Conservation (phyloP, 495 filamentous ascomycete genomes). For the Penicillium paradoxum region DNA sequence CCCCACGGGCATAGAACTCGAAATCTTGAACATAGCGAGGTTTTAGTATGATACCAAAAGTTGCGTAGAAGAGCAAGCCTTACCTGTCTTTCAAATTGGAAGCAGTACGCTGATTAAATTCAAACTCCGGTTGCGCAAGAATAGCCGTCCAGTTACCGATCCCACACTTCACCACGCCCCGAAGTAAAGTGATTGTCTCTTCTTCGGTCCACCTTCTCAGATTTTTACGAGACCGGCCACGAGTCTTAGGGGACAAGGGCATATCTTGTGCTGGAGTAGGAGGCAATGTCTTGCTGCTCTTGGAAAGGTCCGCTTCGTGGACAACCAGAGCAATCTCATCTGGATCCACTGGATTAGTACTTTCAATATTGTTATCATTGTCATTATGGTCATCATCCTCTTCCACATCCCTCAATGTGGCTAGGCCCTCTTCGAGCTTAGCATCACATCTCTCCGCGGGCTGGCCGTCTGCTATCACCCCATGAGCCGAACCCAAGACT, state of each 20-base stretch:
- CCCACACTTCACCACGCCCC: slow-evolving; percentile 74
- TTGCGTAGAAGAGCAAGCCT: background rate
- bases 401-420: slow-evolving; percentile 23
- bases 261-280: slow-evolving; percentile 19
- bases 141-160: slow-evolving; percentile 88
- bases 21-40: slow-evolving; percentile 41
- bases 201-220: slow-evolving; percentile 73
- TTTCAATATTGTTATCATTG: slow-evolving; percentile 6
- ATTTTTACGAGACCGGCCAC: slow-evolving; percentile 44
- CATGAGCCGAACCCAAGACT: slow-evolving; percentile 17
- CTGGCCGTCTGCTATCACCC: slow-evolving; percentile 22
- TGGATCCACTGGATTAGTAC: slow-evolving; percentile 6
- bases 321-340: background rate
- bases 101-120: slow-evolving; percentile 69
- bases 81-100: slow-evolving; percentile 82
- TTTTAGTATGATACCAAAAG: slow-evolving; percentile 6
- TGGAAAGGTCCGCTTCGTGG: background rate
- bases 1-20: slow-evolving; percentile 68
- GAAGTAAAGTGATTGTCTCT: slow-evolving; percentile 71
- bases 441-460: slow-evolving; percentile 32
- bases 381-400: slow-evolving; percentile 11
- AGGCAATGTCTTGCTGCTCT: slow-evolving; percentile 1
- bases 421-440: slow-evolving; percentile 36
- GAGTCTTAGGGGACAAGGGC: slow-evolving; percentile 37
- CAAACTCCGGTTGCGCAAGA: slow-evolving; percentile 64